Base-by-base conservation (phyloP, 164 flowering plant species). In the Pachysandra terminalis region DNA sequence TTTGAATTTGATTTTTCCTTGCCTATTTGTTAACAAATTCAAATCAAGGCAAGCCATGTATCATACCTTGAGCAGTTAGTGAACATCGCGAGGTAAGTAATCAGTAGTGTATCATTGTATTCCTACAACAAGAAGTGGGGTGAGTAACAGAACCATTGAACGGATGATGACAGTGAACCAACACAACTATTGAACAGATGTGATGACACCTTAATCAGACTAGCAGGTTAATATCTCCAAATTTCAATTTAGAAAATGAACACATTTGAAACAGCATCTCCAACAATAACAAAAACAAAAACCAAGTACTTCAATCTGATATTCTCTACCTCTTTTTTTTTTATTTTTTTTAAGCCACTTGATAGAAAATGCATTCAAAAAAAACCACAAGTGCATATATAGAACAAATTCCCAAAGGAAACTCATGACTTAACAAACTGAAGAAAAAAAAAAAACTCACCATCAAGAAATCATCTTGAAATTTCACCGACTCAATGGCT, bases 401-500 rank as follows among this genome's bases (percentile, higher is more conserved):
- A 1, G 51, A 45, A 10, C 16, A 45, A 1, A 45, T 45, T 32
- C 37, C 5, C 37, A 32, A 32, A 7, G 3, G 37, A 32, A 45
- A 45, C 51, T 45, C 51, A 45, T 13, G 15, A 45, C 15, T 45
- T 40, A 9, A n/a, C n/a, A n/a, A n/a, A n/a, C n/a, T n/a, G n/a
- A n/a, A n/a, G n/a, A n/a, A n/a, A 51, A 69, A 45, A 52, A 69
- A 40, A 56, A 35, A 48, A 65, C 92, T 83, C 71, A 90, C 98
- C 97, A 89, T 92, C 81, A 90, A 83, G 77, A 95, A 95, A 76
- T 92, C 96, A 78, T 95, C 97, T 82, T 88, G 97, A 78, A 95
- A 95, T 68, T 90, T 95, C 57, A 61, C 86, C 24, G 97, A 95
- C 70, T 92, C 97, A 63, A 92, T 85, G 48, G 91, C 91, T 17